Base-by-base conservation (phyloP, 192 early-diverging fungal genomes). In the Chytriomyces confervae region DNA sequence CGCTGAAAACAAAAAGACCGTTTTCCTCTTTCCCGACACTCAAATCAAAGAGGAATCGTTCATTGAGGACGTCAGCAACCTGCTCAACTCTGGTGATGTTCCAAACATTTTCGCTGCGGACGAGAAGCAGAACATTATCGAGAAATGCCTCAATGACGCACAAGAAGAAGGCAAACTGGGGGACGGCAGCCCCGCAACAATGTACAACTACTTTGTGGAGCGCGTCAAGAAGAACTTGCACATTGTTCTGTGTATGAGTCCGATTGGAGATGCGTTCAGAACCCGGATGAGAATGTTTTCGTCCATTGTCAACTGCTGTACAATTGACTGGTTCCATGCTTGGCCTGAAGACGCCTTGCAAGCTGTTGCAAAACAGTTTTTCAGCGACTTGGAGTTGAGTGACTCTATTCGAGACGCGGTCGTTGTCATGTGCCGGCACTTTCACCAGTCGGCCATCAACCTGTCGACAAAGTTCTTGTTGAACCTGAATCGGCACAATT, bases 311-410 rank as follows among this genome's bases (percentile, higher is more conserved):
- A 91, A 91, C 66, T 91, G 89, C 77, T 90, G 88, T 67, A 91
- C 89, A 0, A 91, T 91, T 67, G 89, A 91, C 72, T 91, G 88
- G 87, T 91, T 90, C 81, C 88, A 90, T 69, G 86, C 86, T 24
- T 91, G 89, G 89, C 89, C 89, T 18, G 86, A 90, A 77, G 89
- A 91, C 76, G 89, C 89, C 0, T 62, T 91, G 57, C 85, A 88
- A 72, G 88, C 88, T 18, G 89, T 91, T 24, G 89, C 89, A 3
- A 79, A 84, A 64, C 83, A 90, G 66, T 91, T 89, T 72, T 81
- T 91, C 24, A 73, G 70, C 61, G 89, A 90, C 7, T 66, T 87
- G 20, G 87, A 90, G 13, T 70, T 87, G 24, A 77, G 61, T 29
- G 83, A 81, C 11, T 46, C 69, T 23, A 69, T 83, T 13, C 45